Evolutionary conservation across 176 grass and related monocot species (phyloP).

Genomic region (Oryza coarctata): DNA sequence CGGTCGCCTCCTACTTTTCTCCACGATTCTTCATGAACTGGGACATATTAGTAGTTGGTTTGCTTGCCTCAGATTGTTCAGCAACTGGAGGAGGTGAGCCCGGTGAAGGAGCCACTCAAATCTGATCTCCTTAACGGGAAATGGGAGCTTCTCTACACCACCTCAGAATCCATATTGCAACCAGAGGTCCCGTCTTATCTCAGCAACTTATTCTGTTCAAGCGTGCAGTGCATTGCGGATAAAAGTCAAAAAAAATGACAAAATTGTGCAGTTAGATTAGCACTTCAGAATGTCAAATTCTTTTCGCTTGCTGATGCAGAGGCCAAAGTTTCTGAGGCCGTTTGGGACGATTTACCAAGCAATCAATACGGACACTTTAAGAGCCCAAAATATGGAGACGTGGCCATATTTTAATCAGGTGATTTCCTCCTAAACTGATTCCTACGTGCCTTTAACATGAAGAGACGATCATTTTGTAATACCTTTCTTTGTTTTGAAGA

Average conservation of each 20-base stretch:
- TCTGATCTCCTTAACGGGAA: conserved; percentile 88
- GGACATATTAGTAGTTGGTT: background rate
- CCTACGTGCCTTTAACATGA: background rate
- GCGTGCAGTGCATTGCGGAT: background rate
- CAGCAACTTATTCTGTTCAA: background rate
- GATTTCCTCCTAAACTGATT: conserved; percentile 15
- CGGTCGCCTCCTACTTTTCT: background rate
- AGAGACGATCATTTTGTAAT: background rate
- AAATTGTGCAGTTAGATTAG: background rate
- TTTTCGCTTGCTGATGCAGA: conserved; percentile 44
- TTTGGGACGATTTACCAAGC: conserved; percentile 91
- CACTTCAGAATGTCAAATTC: background rate
- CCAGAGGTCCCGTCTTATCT: conserved; percentile 50
- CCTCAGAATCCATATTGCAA: conserved; percentile 74
- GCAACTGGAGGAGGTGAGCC: conserved; percentile 63
- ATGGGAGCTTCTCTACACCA: conserved; percentile 93
- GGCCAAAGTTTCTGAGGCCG: conserved; percentile 80
- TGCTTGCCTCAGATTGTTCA: conserved; percentile 48
- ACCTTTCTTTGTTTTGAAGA: conserved; percentile 30
- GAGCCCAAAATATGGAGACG: conserved; percentile 91
- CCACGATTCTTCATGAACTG: background rate
- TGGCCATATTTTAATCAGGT: conserved; percentile 95
- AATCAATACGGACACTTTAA: conserved; percentile 72
- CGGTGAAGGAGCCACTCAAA: conserved; percentile 82
- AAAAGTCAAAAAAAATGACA: background rate